Evolutionary conservation across 2,329 filamentous ascomycete species (phyloP).

Genomic region (Cryphonectria parasitica): DNA sequence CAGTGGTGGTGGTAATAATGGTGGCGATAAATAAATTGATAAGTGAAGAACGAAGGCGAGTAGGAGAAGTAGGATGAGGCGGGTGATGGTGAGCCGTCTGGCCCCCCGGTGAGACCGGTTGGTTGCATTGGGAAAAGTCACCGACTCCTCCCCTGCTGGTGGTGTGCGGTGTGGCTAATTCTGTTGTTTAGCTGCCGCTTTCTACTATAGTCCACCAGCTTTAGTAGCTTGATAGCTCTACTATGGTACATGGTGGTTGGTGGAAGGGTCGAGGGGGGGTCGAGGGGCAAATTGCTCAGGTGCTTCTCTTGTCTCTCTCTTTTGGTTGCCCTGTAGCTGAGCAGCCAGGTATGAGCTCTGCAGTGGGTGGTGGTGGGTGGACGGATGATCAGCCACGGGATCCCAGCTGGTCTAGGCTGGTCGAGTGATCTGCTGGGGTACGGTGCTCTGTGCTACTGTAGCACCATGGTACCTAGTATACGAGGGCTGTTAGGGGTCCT

Average conservation of each 20-base stretch:
- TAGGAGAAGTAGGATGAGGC: too few relatives aligned
- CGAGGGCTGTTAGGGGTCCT: background rate
- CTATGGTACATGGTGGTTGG: too few relatives aligned
- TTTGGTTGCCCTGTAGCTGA: too few relatives aligned
- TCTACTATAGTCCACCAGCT: background rate
- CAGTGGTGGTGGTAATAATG: background rate
- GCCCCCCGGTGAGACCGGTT: background rate
- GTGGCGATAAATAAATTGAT: background rate
- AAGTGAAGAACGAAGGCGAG: background rate
- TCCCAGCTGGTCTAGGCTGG: conserved; percentile 3
- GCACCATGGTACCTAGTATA: background rate
- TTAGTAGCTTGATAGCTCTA: background rate
- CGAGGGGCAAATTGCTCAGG: conserved; percentile 8
- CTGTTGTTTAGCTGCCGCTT: conserved; percentile 3
- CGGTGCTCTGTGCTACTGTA: background rate
- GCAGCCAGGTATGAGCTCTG: background rate
- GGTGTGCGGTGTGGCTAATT: background rate
- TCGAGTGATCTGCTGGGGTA: background rate
- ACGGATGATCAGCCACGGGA: background rate
- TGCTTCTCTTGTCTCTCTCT: background rate
- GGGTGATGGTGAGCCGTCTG: background rate
- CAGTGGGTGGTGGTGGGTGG: background rate
- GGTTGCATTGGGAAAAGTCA: background rate
- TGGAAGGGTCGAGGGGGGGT: background rate
- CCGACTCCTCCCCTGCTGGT: background rate